Evolutionary conservation across 768 basidiomycete species (phyloP), one percentile per base, ranked within the genome.

Genomic region (Chalciporus chontae): DNA sequence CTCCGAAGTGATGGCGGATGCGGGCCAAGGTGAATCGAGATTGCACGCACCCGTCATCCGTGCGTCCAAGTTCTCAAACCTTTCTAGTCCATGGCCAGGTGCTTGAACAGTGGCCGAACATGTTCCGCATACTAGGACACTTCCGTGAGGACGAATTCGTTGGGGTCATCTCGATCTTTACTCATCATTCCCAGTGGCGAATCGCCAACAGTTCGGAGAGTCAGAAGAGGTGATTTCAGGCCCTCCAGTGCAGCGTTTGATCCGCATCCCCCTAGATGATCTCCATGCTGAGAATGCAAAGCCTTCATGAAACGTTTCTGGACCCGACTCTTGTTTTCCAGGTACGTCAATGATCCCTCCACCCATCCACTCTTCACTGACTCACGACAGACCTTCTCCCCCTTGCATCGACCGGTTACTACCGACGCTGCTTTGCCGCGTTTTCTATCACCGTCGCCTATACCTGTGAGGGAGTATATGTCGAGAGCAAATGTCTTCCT

Each of bases 61-160:
- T 9, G 8, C 21, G 2, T 24, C 47, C 42, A n/a, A n/a, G n/a
- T 49, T 54, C 54, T 36, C 32, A 14, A 14, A 34, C 17, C 29
- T n/a, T 8, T 32, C 41, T 43, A 89, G 87, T 85, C 29, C 84
- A 85, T 54, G 87, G 87, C 9, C 79, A 88, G 61, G 86, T 90
- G 4, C 76, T 88, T 21, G 81, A 81, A 50, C 86, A 89, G 53
- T 90, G 87, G 87, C 84, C 86, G 9, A 81, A 79, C 62, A 90
- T 90, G 88, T 90, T 90, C 59, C 77, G 81, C 56, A 87, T 87
- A 45, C 70, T 90, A 43, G 78, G 70, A 49, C 71, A 83, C 51
- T 90, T 88, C 63, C 59, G 88, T 90, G 58, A 59, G 84, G n/a
- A 26, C 26, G 34, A 15, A 15, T n/a, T 73, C 13, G 31, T 32